Conservation (phyloP, 768 basidiomycete species). For the Boletus sensibilis region DNA sequence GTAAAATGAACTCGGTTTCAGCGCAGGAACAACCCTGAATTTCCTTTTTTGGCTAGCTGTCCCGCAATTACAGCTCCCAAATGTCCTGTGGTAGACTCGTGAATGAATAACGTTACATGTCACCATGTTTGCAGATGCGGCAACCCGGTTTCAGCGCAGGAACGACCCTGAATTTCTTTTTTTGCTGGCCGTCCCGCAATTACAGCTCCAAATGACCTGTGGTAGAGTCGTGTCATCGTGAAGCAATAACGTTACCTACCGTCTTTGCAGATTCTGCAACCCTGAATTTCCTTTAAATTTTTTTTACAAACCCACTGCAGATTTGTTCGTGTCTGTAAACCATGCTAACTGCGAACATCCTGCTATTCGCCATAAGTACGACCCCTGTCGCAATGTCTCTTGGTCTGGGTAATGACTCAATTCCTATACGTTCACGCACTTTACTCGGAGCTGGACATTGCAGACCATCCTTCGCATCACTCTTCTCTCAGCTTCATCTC, state of each 20-base stretch:
- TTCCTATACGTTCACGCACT: background rate
- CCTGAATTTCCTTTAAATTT: no score
- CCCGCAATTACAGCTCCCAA: no score
- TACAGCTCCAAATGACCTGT: background rate
- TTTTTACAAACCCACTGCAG: no score
- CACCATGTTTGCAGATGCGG: no score
- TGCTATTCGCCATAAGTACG: background rate
- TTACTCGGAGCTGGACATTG: background rate
- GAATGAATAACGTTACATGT: no score
- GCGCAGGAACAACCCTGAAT: no score
- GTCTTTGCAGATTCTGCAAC: no score
- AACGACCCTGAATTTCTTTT: background rate
- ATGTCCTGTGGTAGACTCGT: no score
- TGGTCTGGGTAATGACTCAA: background rate
- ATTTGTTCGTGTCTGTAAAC: background rate
- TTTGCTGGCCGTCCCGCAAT: background rate
- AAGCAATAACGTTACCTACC: no score
- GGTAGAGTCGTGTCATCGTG: no score
- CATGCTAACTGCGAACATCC: background rate
- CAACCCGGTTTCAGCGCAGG: background rate
- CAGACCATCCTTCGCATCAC: background rate
- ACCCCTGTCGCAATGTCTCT: background rate
- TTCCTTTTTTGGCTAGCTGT: no score
- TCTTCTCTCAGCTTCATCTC: background rate
- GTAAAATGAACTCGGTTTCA: no score